Evolutionary conservation across 1,284 basidiomycete species (phyloP).

Genomic region (Ustilago trichophora): DNA sequence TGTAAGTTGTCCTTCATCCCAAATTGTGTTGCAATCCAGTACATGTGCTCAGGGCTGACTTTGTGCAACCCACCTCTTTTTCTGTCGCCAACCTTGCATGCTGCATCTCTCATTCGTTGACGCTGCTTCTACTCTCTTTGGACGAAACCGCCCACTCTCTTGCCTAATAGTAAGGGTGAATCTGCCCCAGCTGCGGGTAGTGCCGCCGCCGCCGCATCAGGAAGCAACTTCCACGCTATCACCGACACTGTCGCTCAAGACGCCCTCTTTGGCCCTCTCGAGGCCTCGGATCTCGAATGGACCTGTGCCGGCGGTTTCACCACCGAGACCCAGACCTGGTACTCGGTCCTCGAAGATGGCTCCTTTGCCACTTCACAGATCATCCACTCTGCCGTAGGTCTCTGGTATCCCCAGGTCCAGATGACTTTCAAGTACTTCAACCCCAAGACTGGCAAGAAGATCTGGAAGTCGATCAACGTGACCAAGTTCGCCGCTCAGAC

Average conservation of each 20-base stretch:
- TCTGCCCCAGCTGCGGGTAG: slow-evolving; percentile 12
- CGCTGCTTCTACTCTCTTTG: no score
- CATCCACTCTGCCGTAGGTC: slow-evolving; percentile 90
- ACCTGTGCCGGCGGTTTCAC: slow-evolving; percentile 81
- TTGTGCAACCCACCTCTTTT: no score
- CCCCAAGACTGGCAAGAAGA: slow-evolving; percentile 76
- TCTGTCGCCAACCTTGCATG: no score
- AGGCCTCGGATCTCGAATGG: slow-evolving; percentile 81
- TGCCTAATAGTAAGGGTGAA: slow-evolving; percentile 26
- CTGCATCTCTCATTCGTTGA: no score
- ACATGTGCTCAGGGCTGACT: no score
- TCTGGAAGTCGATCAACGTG: slow-evolving; percentile 91
- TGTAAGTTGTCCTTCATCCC: slow-evolving; percentile 42
- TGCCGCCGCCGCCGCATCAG: slow-evolving; percentile 26
- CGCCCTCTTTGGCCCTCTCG: slow-evolving; percentile 76
- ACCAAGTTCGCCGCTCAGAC: slow-evolving; percentile 77
- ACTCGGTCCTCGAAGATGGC: slow-evolving; percentile 84
- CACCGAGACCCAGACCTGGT: slow-evolving; percentile 92
- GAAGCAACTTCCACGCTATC: slow-evolving; percentile 61
- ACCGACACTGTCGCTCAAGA: slow-evolving; percentile 55
- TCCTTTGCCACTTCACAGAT: slow-evolving; percentile 85
- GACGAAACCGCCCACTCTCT: no score
- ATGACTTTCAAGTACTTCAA: slow-evolving; percentile 92
- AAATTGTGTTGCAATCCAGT: no score
- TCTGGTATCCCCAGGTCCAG: slow-evolving; percentile 94